Evolutionary conservation across 2,329 filamentous ascomycete species (phyloP).

Genomic region (Trichophyton rubrum): DNA sequence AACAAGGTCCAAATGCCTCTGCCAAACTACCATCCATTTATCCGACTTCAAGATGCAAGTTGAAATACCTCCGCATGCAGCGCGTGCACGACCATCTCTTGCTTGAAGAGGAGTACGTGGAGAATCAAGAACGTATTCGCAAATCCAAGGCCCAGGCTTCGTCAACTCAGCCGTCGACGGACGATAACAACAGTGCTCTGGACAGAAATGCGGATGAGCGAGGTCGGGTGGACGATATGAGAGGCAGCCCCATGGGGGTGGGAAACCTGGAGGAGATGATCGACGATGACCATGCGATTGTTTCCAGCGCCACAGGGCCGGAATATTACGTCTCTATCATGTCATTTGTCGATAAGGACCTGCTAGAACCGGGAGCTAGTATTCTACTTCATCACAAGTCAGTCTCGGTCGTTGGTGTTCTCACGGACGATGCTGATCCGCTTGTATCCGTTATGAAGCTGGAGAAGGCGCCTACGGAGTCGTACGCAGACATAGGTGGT

Average conservation of each 20-base stretch:
- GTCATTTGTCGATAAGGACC: conserved; percentile 98
- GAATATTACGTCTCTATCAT: conserved; percentile 99
- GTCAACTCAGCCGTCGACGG: conserved; percentile 46
- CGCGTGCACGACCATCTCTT: conserved; percentile 94
- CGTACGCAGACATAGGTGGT: conserved; percentile 96
- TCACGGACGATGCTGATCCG: conserved; percentile 92
- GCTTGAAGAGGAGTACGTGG: conserved; percentile 95
- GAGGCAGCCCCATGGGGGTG: conserved; percentile 96
- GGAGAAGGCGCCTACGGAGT: conserved; percentile 95
- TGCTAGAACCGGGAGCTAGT: conserved; percentile 89
- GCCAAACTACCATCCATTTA: conserved; percentile 91
- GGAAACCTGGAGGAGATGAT: conserved; percentile 97
- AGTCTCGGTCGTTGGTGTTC: conserved; percentile 90
- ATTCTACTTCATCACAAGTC: conserved; percentile 95
- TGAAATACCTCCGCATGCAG: conserved; percentile 94
- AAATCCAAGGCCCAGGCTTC: conserved; percentile 66
- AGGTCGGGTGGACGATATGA: conserved; percentile 92
- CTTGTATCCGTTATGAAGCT: conserved; percentile 98
- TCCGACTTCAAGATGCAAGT: conserved; percentile 93
- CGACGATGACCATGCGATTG: conserved; percentile 97
- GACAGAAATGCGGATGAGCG: conserved; percentile 92
- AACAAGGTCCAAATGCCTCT: conserved; percentile 79
- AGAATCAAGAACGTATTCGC: conserved; percentile 92
- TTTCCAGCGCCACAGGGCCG: conserved; percentile 90
- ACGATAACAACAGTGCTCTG: conserved; percentile 58